phyloP scores from a whole-genome alignment of 2,329 filamentous ascomycete genomes.

The Penicillium sp. region DNA sequence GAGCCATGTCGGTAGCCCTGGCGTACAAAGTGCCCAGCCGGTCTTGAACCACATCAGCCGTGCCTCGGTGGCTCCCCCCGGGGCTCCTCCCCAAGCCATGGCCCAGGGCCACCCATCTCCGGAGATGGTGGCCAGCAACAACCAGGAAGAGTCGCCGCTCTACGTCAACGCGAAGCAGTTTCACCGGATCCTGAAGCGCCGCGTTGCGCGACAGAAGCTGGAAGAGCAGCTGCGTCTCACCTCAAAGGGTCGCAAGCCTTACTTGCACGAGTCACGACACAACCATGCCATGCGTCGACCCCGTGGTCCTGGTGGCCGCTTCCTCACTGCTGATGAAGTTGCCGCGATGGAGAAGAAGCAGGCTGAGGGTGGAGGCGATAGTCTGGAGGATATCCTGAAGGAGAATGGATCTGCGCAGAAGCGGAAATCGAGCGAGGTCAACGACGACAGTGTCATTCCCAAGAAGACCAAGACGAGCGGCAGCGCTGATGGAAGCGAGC shows the following conservation, averaged over 20 bases:
- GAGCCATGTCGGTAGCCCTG: constrained; percentile 76
- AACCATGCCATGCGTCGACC: constrained; percentile 98
- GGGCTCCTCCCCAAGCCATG: constrained; percentile 58
- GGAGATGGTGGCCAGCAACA: constrained; percentile 72
- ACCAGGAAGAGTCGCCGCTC: constrained; percentile 80
- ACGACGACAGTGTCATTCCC: constrained; percentile 47
- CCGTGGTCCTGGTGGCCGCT: constrained; percentile 89
- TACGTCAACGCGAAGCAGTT: constrained; percentile 99
- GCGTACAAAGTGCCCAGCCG: constrained; percentile 72
- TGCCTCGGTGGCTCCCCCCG: constrained; percentile 55
- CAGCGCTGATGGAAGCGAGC: constrained; percentile 58
- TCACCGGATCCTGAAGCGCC: constrained; percentile 91
- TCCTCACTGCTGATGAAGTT: constrained; percentile 95
- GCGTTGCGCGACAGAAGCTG: constrained; percentile 88
- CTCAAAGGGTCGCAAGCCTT: constrained; percentile 94
- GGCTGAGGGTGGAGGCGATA: constrained; percentile 30
- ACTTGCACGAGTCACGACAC: constrained; percentile 94
- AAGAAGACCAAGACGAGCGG: constrained; percentile 60
- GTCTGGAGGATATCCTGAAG: constrained; percentile 39
- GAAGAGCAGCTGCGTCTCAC: constrained; percentile 92
- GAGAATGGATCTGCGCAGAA: constrained; percentile 49
- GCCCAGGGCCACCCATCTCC: constrained; percentile 76
- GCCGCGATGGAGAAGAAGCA: constrained; percentile 79
- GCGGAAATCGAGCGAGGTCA: constrained; percentile 55
- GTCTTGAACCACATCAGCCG: constrained; percentile 72